These are phyloP conservation scores for Neophaeococcomyces aloes DNA, from an alignment of 2,329 filamentous ascomycete species.

Conservation along the genomic window DNA sequence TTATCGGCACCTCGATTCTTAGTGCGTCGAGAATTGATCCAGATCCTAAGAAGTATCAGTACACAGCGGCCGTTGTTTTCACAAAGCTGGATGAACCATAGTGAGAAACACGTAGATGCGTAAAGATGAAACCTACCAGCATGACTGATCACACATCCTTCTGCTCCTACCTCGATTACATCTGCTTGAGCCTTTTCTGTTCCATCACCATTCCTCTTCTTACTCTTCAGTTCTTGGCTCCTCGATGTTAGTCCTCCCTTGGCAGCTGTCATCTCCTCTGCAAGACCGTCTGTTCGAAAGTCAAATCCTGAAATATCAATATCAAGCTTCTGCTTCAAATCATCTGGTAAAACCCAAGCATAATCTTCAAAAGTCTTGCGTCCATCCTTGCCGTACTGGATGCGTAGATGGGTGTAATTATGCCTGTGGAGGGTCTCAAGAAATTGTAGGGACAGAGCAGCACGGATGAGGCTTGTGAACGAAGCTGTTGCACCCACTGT, in stretches of 20 bases:
- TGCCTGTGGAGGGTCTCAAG: slow-evolving; percentile 47
- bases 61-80: neutral
- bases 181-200: no score
- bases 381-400: slow-evolving; percentile 72
- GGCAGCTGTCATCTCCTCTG: slow-evolving; percentile 46
- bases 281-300: slow-evolving; percentile 53
- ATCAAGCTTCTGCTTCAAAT: slow-evolving; percentile 25
- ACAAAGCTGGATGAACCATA: no score
- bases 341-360: slow-evolving; percentile 16
- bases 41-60: slow-evolving; percentile 51
- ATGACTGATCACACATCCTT: slow-evolving; percentile 77
- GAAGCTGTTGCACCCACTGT: slow-evolving; percentile 87
- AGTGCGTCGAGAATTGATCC: slow-evolving; percentile 81
- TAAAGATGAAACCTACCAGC: slow-evolving; percentile 52
- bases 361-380: slow-evolving; percentile 41
- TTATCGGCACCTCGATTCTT: slow-evolving; percentile 60
- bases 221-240: slow-evolving; percentile 8
- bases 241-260: slow-evolving; percentile 33
- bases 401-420: slow-evolving; percentile 58
- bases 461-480: slow-evolving; percentile 61
- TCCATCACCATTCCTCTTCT: no score
- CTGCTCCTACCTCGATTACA: slow-evolving; percentile 22
- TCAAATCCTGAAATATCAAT: slow-evolving; percentile 53
- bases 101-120: no score
- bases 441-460: slow-evolving; percentile 53